Base-by-base conservation (phyloP, 164 flowering plant genomes). In the Echeveria elegans region DNA sequence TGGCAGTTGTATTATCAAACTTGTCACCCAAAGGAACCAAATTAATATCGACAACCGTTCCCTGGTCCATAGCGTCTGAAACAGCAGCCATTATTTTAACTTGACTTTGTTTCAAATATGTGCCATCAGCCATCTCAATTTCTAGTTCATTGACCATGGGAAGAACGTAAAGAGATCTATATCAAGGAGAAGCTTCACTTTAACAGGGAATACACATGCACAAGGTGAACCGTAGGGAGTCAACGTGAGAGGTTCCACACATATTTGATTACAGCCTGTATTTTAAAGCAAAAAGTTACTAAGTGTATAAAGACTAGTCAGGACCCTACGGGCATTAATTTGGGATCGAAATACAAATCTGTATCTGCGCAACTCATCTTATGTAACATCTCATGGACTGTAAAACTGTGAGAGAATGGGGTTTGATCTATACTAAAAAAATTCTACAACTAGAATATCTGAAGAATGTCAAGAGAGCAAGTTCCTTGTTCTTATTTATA, bases 1-100 rank as follows among this genome's bases (percentile, higher is more conserved):
- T 72, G 36, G 99, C 99, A 67, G 99, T 88, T 9, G 92, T 86
- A 68, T 83, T 87, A 79, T 95, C 99, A 87, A 95, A 95, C 74
- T 85, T 91, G 67, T 91, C 96, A 56, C 93, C 96, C 37, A 95
- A 77, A 29, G 99, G 99, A 63, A 95, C 90, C 84, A 95, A 76
- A 75, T 91, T 77, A 61, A 92, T 81, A 66, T 88, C 90, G 56
- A 95, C 92, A 19, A 84, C 71, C 36, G 97, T 86, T 67, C 80
- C 96, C 73, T 87, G 92, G 77, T 87, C 78, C 64, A 79, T 80
- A 75, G 69, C 77, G 77, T 91, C 96, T 68, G 94, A 88, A 77
- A 69, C 82, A 0, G 96, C 99, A 73, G 96, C 99, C 85, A 82
- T 79, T 72, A 94, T 92, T 73, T 78, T 81, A 43, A 94, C 97